Evolutionary conservation across 495 filamentous ascomycete species (phyloP).

Genomic region (Aspergillus wentii): DNA sequence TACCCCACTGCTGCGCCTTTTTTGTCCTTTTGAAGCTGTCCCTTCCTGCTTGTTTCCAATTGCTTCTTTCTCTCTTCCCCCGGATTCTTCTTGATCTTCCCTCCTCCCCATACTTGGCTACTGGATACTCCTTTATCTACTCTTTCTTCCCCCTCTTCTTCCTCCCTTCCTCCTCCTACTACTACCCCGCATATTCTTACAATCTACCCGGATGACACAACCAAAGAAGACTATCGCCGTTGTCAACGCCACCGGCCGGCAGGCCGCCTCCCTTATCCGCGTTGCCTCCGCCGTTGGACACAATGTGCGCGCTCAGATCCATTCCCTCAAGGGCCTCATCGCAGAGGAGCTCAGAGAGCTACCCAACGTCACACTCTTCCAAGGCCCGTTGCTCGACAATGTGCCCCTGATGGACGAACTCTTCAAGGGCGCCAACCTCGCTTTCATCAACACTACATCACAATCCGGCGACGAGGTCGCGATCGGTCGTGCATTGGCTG

Average conservation of each 20-base stretch:
- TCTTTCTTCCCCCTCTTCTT: too few species aligned
- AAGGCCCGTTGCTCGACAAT: slow-evolving; percentile 74
- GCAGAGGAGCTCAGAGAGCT: slow-evolving; percentile 75
- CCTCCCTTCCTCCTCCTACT: too few species aligned
- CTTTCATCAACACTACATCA: slow-evolving; percentile 98
- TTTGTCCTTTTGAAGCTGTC: too few species aligned
- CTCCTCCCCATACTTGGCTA: too few species aligned
- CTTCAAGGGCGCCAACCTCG: slow-evolving; percentile 77
- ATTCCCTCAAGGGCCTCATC: slow-evolving; percentile 74
- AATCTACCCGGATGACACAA: too few species aligned
- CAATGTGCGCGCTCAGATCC: slow-evolving; percentile 81
- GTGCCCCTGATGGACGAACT: slow-evolving; percentile 64
- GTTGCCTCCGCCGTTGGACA: slow-evolving; percentile 90
- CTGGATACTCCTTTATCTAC: too few species aligned
- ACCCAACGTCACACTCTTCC: slow-evolving; percentile 77
- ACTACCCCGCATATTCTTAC: too few species aligned
- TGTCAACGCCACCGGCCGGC: slow-evolving; percentile 88
- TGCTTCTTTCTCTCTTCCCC: too few species aligned
- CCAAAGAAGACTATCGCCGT: slow-evolving; percentile 86
- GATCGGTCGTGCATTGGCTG: slow-evolving; percentile 80
- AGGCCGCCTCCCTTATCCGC: slow-evolving; percentile 88
- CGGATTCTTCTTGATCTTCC: too few species aligned
- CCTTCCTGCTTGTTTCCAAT: too few species aligned
- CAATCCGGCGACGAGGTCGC: slow-evolving; percentile 86
- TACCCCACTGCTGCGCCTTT: too few species aligned